A percentile compares a stretch with the other conserved stretches of the same genome.
Conservation (phyloP, 129 eudicot genomes). For the Helichrysum umbraculigerum region DNA sequence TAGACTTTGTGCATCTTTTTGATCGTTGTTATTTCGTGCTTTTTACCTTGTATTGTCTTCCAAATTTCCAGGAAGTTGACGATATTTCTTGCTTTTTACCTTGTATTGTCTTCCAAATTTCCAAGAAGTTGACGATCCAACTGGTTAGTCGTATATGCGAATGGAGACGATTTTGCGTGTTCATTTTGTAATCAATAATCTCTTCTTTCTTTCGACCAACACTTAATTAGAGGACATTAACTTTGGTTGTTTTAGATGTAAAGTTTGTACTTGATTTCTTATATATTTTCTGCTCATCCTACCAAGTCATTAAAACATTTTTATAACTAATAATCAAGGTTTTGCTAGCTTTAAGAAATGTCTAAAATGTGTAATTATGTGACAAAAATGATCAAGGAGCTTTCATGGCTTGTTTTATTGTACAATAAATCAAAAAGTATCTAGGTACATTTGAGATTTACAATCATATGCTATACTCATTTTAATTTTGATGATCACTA, state of each 20-base stretch:
- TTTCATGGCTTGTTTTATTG: too few species aligned
- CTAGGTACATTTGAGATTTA: too few species aligned
- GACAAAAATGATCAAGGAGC: too few species aligned
- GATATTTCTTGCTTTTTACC: neutral
- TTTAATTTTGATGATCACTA: neutral
- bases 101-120: neutral
- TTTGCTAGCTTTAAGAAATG: neutral
- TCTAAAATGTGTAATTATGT: too few species aligned
- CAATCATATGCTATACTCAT: too few species aligned
- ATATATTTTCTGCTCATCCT: neutral
- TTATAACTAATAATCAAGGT: neutral
- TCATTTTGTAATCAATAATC: neutral
- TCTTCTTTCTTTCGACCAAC: neutral
- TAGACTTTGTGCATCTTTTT: conserved; percentile 3
- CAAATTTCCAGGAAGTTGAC: neutral
- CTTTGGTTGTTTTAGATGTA: neutral
- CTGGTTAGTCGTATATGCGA: neutral
- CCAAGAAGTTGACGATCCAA: neutral
- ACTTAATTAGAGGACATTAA: neutral
- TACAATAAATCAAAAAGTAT: too few species aligned
- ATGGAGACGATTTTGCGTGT: neutral
- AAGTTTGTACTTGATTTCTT: neutral
- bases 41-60: neutral
- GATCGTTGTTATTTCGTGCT: neutral
- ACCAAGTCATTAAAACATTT: neutral